Base-by-base conservation (phyloP, 768 basidiomycete genomes). In the Russula abietina region DNA sequence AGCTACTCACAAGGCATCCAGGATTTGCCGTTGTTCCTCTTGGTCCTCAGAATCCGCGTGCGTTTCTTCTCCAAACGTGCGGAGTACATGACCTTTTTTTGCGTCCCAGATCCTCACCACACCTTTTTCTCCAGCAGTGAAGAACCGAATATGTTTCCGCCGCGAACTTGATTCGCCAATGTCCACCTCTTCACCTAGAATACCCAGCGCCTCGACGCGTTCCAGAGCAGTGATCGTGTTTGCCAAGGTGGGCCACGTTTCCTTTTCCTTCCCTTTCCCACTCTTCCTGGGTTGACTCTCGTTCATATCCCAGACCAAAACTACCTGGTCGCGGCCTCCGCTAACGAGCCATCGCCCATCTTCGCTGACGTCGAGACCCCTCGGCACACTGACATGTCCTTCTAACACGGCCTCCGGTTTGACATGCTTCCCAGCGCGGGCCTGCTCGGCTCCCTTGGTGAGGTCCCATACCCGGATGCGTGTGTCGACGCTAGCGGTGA, bases 401-500 rank as follows among this genome's bases (percentile, higher is more conserved):
- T 98, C 95, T 19, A 99, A 78, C n/a, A 95, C 80, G 12, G 86
- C 86, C 61, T 87, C 77, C 49, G 92, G 84, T 73, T 88, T 84
- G 59, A 83, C 78, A 19, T 78, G 75, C 41, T 81, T 79, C 55
- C 80, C 78, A 19, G 81, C 78, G 19, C 82, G 81, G 33, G 85
- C 81, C 19, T 81, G 76, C n/a, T 77, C 79, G 46, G 86, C 83
- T 1, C 60, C 58, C 3, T 62, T 46, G 28, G 83, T 82, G 55
- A 98, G 78, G 73, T 98, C 90, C 74, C 95, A 98, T 52, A 98
- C 81, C n/a, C 97, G 84, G 61, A 98, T 87, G 54, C 86, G 84
- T 38, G 91, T 91, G 73, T 98, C 97, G 50, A 91, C 89, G 32
- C 92, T 95, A 6, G 89, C 96, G 0, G 95, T 95, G 60, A 95